Percentiles rank a stretch among this genome's conserved stretches.
phyloP scores from a whole-genome alignment of 163 green algal genomes.

The Coccomyxa subellipsoidea region DNA sequence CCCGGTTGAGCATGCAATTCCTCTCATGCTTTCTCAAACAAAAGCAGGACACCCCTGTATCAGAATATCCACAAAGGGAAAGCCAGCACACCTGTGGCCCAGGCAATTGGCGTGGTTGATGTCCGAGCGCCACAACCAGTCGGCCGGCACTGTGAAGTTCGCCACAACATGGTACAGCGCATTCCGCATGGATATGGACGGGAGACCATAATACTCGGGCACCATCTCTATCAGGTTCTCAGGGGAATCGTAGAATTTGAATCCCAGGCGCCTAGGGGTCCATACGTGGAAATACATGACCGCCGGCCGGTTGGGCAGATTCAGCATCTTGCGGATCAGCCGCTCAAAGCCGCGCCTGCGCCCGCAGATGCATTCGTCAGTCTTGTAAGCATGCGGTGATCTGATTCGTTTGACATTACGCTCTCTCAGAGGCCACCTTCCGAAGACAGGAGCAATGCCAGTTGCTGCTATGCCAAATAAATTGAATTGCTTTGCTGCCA shows the following conservation, averaged over 20 bases:
- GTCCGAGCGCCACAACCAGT: not conserved
- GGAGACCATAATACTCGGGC: not conserved
- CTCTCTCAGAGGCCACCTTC: no score
- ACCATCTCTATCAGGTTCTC: conserved; percentile 11
- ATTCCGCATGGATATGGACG: conserved; percentile 11
- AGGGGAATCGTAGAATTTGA: not conserved
- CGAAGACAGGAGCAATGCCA: no score
- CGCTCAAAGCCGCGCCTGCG: conserved; percentile 9
- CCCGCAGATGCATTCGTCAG: not conserved
- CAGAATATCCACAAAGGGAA: no score
- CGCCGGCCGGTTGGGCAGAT: conserved; percentile 2
- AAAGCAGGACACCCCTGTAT: no score
- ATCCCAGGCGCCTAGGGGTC: not conserved
- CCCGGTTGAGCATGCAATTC: no score
- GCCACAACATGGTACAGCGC: not conserved
- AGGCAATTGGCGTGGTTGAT: conserved; percentile 4
- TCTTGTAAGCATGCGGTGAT: no score
- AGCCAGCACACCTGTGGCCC: not conserved
- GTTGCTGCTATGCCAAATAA: no score
- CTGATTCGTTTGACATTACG: no score
- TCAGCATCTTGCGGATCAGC: conserved; percentile 10
- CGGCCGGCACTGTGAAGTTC: not conserved
- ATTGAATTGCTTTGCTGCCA: no score
- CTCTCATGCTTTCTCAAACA: no score
- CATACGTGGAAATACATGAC: conserved; percentile 11